These are phyloP conservation scores for Paraglomus occultum DNA, from an alignment of 192 early-diverging fungal genomes.

Conservation along the genomic window DNA sequence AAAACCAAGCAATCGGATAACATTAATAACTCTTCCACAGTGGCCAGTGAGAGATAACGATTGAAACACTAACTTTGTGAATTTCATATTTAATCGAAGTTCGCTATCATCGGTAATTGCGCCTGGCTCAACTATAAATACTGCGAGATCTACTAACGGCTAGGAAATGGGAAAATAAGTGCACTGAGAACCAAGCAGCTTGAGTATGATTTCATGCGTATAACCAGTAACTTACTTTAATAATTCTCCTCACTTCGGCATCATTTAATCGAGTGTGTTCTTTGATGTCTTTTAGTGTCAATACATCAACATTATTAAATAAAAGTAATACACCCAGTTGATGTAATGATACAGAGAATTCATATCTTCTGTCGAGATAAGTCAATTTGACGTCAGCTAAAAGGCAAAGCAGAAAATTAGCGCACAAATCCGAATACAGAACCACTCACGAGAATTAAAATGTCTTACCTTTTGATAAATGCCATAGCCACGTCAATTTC, in stretches of 20 bases:
- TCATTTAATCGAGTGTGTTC: constrained; percentile 52
- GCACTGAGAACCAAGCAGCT: constrained; percentile 12
- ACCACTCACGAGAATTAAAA: neutral
- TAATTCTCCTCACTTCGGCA: constrained; percentile 53
- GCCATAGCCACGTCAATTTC: constrained; percentile 78
- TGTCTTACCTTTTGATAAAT: constrained; percentile 66
- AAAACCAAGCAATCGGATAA: too few relatives aligned
- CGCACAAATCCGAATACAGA: neutral
- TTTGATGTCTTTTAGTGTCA: constrained; percentile 53
- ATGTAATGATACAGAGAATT: constrained; percentile 68
- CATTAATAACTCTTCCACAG: too few relatives aligned
- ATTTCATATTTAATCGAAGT: constrained; percentile 46
- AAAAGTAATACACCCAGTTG: constrained; percentile 67
- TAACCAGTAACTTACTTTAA: constrained; percentile 38
- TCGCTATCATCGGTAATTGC: constrained; percentile 23
- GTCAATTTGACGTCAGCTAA: constrained; percentile 66
- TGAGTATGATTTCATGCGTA: neutral
- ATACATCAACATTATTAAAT: constrained; percentile 56
- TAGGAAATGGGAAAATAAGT: constrained; percentile 30
- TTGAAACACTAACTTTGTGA: constrained; percentile 49
- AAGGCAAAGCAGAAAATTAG: constrained; percentile 12
- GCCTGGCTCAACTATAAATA: constrained; percentile 36
- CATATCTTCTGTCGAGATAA: constrained; percentile 73
- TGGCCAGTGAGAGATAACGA: neutral
- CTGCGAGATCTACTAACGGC: constrained; percentile 54